Percentiles rank a stretch among this genome's conserved stretches.
Conservation (phyloP, 306 rosid species). For the Gleditsia sinensis region DNA sequence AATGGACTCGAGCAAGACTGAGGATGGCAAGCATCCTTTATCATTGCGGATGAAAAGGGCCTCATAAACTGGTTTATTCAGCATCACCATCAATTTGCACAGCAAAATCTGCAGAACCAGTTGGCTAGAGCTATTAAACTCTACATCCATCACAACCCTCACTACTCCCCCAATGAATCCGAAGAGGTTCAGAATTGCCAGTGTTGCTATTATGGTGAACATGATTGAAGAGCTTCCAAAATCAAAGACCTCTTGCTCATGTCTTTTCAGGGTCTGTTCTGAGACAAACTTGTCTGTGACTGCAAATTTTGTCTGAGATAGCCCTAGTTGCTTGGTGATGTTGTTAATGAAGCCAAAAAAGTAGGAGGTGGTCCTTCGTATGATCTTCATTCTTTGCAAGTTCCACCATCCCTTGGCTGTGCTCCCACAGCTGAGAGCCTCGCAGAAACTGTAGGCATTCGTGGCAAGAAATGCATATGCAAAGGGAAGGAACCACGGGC, state of each 20-base stretch:
- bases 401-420: slow-evolving; percentile 71
- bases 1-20: slow-evolving; percentile 48
- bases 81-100: slow-evolving; percentile 14
- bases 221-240: slow-evolving; percentile 57
- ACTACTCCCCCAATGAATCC: slow-evolving; percentile 43
- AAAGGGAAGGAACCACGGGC: slow-evolving; percentile 69
- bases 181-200: slow-evolving; percentile 57
- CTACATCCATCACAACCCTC: slow-evolving; percentile 31
- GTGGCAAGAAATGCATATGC: slow-evolving; percentile 59
- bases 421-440: slow-evolving; percentile 46
- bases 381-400: slow-evolving; percentile 53
- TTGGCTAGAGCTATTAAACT: background rate
- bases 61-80: slow-evolving; percentile 45
- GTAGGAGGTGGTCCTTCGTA: slow-evolving; percentile 56
- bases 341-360: slow-evolving; percentile 58
- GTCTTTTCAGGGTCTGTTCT: slow-evolving; percentile 52
- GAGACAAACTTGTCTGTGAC: slow-evolving; percentile 54
- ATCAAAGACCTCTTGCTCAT: slow-evolving; percentile 57
- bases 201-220: slow-evolving; percentile 52
- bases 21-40: slow-evolving; percentile 49
- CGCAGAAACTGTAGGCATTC: slow-evolving; percentile 44
- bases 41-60: slow-evolving; percentile 67
- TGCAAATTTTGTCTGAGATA: slow-evolving; percentile 51
- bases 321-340: slow-evolving; percentile 42
- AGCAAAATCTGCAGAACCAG: slow-evolving; percentile 33